phyloP scores from a whole-genome alignment of 163 green algal genomes.

The Trebouxia gelatinosa region DNA sequence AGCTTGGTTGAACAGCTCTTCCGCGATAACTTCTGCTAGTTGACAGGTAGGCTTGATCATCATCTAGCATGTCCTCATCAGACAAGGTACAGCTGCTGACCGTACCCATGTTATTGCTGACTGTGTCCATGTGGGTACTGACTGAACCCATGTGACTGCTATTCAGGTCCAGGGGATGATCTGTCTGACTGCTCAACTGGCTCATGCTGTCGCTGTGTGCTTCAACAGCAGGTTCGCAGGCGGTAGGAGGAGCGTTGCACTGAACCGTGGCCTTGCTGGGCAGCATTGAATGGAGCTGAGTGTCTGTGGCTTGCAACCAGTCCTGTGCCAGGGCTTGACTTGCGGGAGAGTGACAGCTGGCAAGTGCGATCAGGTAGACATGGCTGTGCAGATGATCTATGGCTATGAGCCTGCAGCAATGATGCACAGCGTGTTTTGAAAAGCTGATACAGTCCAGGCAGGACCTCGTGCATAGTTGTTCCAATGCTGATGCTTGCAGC shows the following conservation, averaged over 20 bases:
- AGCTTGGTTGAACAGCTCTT: neutral
- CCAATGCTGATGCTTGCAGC: no score
- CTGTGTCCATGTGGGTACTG: slow-evolving; percentile 5
- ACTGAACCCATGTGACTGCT: neutral
- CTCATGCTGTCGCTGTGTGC: neutral
- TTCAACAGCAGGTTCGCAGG: neutral
- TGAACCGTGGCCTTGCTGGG: neutral
- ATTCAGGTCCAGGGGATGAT: slow-evolving; percentile 3
- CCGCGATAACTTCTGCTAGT: neutral
- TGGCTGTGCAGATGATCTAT: slow-evolving; percentile 77
- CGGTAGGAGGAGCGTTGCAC: neutral
- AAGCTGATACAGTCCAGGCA: no score
- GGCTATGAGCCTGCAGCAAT: slow-evolving; percentile 68
- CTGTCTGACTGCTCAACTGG: neutral
- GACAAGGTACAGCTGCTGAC: neutral
- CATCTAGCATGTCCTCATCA: no score
- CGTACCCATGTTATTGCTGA: neutral
- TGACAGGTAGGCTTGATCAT: no score
- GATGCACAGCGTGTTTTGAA: no score
- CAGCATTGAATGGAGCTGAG: neutral
- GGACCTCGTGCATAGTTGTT: no score
- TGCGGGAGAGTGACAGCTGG: neutral
- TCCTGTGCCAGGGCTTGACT: neutral
- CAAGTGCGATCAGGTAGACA: slow-evolving; percentile 78
- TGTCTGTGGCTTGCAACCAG: neutral